phyloP scores from a whole-genome alignment of 139 green algal species.

The Coelastrella sp. region DNA sequence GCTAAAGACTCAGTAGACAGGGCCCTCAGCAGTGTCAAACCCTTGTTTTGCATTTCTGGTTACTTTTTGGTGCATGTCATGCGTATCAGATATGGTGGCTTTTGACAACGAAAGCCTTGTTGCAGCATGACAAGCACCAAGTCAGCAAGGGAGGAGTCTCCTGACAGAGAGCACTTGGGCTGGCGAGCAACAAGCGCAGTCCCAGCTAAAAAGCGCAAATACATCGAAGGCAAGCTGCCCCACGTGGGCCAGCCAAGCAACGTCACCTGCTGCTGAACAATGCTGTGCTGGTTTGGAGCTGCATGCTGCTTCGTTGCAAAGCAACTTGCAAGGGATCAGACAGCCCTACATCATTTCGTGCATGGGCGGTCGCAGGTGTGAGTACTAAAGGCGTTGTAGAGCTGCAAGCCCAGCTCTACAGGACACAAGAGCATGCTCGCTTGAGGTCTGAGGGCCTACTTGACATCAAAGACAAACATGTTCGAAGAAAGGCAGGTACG shows the following conservation, averaged over 20 bases:
- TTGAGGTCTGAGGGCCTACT: constrained; percentile 54
- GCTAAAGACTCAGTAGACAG: too few relatives aligned
- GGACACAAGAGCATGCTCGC: constrained; percentile 69
- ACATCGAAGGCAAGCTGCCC: constrained; percentile 77
- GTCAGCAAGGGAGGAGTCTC: constrained; percentile 15
- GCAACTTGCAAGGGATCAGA: too few relatives aligned
- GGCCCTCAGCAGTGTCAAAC: too few relatives aligned
- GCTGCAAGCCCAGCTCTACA: constrained; percentile 82
- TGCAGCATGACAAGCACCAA: neutral
- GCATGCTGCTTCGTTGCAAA: too few relatives aligned
- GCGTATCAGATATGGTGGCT: too few relatives aligned
- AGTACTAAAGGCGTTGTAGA: constrained; percentile 72
- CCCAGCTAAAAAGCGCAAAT: constrained; percentile 72
- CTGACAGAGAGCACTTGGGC: constrained; percentile 61
- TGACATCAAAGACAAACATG: constrained; percentile 44
- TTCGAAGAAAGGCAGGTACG: constrained; percentile 46
- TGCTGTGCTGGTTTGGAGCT: too few relatives aligned
- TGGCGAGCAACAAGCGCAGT: constrained; percentile 79
- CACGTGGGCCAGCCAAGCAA: neutral
- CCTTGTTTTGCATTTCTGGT: too few relatives aligned
- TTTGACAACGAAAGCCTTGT: too few relatives aligned
- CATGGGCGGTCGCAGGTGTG: constrained; percentile 62
- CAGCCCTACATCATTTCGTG: neutral
- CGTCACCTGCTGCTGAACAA: neutral
- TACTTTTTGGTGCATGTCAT: too few relatives aligned